A percentile compares a stretch with the other conserved stretches of the same genome.
phyloP scores from a whole-genome alignment of 2,329 filamentous ascomycete genomes.

The Xylariaceae sp. region DNA sequence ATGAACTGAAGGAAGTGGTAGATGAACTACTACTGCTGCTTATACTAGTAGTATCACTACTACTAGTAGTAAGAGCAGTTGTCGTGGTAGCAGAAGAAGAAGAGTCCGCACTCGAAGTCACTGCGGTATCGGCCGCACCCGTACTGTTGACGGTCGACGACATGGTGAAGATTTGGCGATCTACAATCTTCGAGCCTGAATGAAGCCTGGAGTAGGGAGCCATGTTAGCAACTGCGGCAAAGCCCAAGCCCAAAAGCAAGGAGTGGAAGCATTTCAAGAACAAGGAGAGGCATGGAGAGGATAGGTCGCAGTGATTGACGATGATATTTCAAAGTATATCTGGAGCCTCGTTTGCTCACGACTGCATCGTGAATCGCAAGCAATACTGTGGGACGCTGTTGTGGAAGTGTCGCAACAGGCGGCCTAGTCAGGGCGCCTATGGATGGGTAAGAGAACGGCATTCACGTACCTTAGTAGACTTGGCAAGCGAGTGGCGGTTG shows the following conservation, averaged over 20 bases:
- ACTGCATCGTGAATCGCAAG: constrained; percentile 2
- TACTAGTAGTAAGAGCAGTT: constrained; percentile 6
- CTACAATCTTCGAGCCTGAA: constrained; percentile 13
- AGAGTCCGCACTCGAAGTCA: constrained; percentile 6
- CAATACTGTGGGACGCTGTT: constrained; percentile 2
- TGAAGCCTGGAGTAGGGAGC: constrained; percentile 25
- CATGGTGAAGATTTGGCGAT: constrained; percentile 27
- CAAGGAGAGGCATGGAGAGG: constrained; percentile 22
- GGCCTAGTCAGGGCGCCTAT: no score
- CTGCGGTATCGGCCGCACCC: constrained; percentile 13
- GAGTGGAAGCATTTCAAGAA: constrained; percentile 1
- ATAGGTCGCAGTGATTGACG: no score
- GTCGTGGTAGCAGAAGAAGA: constrained; percentile 6
- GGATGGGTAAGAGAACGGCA: no score
- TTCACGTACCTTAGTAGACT: constrained; percentile 1
- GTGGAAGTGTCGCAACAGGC: no score
- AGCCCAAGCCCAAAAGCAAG: neutral
- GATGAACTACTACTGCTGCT: neutral
- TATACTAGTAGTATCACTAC: constrained; percentile 9
- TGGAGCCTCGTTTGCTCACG: neutral
- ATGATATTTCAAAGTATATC: no score
- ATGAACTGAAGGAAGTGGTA: constrained; percentile 10
- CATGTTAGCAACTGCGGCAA: constrained; percentile 29
- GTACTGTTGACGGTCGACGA: constrained; percentile 21
- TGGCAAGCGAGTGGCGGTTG: constrained; percentile 3